Evolutionary conservation across 2,329 filamentous ascomycete species (phyloP).

Genomic region (Hypoxylon sp.): DNA sequence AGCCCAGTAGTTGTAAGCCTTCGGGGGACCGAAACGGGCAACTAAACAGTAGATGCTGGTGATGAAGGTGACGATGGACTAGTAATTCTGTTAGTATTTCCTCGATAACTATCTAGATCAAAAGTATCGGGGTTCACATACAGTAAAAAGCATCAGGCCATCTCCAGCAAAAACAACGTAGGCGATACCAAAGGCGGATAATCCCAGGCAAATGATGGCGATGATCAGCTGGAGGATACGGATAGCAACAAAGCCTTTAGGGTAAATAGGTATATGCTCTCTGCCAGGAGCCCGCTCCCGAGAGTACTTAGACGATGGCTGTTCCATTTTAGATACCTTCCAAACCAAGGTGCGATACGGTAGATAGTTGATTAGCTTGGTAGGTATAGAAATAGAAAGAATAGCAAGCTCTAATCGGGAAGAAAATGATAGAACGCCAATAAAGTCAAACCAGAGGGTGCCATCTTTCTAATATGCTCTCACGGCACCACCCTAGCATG

Average conservation of each 20-base stretch:
- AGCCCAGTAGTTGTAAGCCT: slow-evolving; percentile 63
- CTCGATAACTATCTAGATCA: not conserved
- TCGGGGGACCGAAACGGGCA: slow-evolving; percentile 51
- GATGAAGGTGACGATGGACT: slow-evolving; percentile 56
- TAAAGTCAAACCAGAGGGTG: not conserved
- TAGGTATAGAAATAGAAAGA: not conserved
- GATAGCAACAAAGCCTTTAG: slow-evolving; percentile 54
- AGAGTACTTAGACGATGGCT: slow-evolving; percentile 42
- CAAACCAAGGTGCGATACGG: no score
- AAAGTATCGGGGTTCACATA: slow-evolving; percentile 44
- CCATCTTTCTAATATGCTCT: slow-evolving; percentile 21
- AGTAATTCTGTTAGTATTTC: slow-evolving; percentile 13
- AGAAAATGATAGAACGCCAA: not conserved
- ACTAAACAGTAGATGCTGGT: slow-evolving; percentile 57
- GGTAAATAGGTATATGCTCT: slow-evolving; percentile 58
- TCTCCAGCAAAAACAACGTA: slow-evolving; percentile 42
- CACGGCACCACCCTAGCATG: slow-evolving; percentile 6
- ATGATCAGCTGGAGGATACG: slow-evolving; percentile 58
- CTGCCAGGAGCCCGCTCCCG: slow-evolving; percentile 48
- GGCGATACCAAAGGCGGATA: slow-evolving; percentile 56
- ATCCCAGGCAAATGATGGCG: slow-evolving; percentile 55
- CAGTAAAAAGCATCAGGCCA: slow-evolving; percentile 51
- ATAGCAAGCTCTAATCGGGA: not conserved
- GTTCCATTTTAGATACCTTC: slow-evolving; percentile 32
- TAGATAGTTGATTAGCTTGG: no score